A percentile compares a stretch with the other conserved stretches of the same genome.
Evolutionary conservation across 768 basidiomycete genomes (phyloP).

Genomic region (Gloeophyllum trabeum): DNA sequence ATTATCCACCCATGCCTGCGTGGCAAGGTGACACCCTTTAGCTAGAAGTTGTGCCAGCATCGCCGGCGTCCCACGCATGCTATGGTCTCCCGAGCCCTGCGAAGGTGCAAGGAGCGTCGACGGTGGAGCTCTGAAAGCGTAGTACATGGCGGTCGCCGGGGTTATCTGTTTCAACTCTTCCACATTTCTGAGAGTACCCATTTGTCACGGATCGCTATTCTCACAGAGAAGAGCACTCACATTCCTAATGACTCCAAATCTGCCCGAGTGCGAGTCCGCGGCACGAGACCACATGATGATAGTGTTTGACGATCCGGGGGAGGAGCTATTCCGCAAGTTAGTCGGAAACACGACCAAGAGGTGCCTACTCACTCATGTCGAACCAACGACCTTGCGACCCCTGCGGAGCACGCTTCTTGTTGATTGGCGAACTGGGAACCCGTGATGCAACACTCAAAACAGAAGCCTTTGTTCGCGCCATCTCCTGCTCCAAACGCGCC

Average conservation of each 20-base stretch:
- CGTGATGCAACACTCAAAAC: too few relatives aligned
- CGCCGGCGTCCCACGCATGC: constrained; percentile 33
- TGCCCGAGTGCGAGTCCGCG: constrained; percentile 10
- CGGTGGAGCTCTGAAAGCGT: constrained; percentile 38
- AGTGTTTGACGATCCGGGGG: constrained; percentile 9
- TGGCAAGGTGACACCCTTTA: constrained; percentile 57
- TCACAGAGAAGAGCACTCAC: constrained; percentile 5
- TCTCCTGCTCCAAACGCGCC: constrained; percentile 9
- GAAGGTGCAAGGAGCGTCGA: constrained; percentile 15
- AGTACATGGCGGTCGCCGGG: constrained; percentile 43
- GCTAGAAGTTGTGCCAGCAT: constrained; percentile 44
- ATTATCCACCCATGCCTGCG: constrained; percentile 79
- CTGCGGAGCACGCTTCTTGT: not conserved
- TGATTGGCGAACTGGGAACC: too few relatives aligned
- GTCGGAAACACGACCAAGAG: too few relatives aligned
- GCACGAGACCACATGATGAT: constrained; percentile 8
- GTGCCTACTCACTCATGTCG: constrained; percentile 10
- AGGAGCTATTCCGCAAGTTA: constrained; percentile 4
- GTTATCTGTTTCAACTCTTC: constrained; percentile 43
- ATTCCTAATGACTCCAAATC: constrained; percentile 14
- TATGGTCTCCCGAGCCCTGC: constrained; percentile 10
- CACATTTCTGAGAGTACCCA: constrained; percentile 28
- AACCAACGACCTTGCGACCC: constrained; percentile 1
- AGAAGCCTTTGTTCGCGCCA: constrained; percentile 2
- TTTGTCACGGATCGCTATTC: not conserved